Conservation (phyloP, 805 yeast genomes). For the Teunomyces gatunensis region DNA sequence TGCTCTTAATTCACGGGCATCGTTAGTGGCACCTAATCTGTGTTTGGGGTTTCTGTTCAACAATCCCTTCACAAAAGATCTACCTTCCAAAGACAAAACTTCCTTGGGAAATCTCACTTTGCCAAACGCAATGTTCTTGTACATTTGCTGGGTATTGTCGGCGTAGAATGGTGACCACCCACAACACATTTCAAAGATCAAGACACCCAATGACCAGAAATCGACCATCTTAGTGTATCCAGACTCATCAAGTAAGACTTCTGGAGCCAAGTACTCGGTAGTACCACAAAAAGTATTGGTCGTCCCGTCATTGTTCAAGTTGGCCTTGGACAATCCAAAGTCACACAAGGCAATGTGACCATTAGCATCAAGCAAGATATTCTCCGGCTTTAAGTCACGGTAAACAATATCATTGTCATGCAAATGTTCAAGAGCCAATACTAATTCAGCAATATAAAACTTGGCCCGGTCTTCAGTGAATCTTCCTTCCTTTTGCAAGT, state of each 20-base stretch:
- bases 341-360: slow-evolving; percentile 98
- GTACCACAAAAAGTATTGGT: slow-evolving; percentile 98
- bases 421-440: slow-evolving; percentile 87
- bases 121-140: slow-evolving; percentile 97
- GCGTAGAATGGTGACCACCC: slow-evolving; percentile 99
- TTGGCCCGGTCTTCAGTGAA: slow-evolving; percentile 92
- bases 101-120: slow-evolving; percentile 97
- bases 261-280: slow-evolving; percentile 97
- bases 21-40: slow-evolving; percentile 86
- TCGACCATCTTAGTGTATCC: slow-evolving; percentile 99
- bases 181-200: slow-evolving; percentile 98
- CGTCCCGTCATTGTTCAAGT: slow-evolving; percentile 78
- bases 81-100: slow-evolving; percentile 86
- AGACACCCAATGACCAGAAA: slow-evolving; percentile 96
- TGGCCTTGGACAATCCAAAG: slow-evolving; percentile 94
- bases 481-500: slow-evolving; percentile 93
- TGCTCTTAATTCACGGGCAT: slow-evolving; percentile 87
- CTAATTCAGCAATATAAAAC: slow-evolving; percentile 94
- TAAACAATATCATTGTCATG: slow-evolving; percentile 96
- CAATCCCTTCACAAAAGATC: slow-evolving; percentile 92
- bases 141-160: slow-evolving; percentile 97
- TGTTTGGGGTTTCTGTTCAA: slow-evolving; percentile 95
- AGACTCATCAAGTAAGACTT: slow-evolving; percentile 87
- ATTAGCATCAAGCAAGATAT: slow-evolving; percentile 89
- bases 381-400: slow-evolving; percentile 96